These are phyloP conservation scores for Arabidopsis arenosa DNA, from an alignment of 345 rosid species.

Conservation along the genomic window DNA sequence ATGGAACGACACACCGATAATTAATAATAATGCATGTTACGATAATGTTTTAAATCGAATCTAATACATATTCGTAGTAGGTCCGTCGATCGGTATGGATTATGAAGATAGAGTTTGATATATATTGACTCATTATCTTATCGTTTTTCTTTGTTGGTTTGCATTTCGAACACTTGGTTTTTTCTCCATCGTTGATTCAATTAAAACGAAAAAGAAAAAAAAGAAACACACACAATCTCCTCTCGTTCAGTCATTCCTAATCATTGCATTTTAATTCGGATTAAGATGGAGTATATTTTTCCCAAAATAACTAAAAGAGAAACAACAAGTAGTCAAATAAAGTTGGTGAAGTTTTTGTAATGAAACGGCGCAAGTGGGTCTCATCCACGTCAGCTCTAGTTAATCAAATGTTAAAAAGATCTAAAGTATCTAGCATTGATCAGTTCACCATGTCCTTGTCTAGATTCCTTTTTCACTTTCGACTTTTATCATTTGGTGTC, in stretches of 20 bases:
- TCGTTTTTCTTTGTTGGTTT: neutral
- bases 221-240: neutral
- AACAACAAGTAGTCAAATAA: neutral
- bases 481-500: conserved; percentile 8
- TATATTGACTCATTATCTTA: neutral
- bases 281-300: neutral
- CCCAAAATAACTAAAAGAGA: conserved; percentile 10
- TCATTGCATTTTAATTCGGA: neutral
- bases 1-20: neutral
- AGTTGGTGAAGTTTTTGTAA: conserved; percentile 17
- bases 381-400: conserved; percentile 20
- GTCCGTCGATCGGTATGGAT: conserved; percentile 10
- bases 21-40: neutral
- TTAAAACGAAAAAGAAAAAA: neutral
- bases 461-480: conserved; percentile 27
- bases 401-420: conserved; percentile 12
- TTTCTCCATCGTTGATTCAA: neutral
- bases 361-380: conserved; percentile 38
- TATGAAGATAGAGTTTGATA: conserved; percentile 8
- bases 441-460: conserved; percentile 7
- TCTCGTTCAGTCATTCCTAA: neutral
- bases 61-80: conserved; percentile 13
- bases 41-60: conserved; percentile 14
- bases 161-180: neutral
- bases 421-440: neutral